Evolutionary conservation across 805 yeast species (phyloP).

Genomic region (Barnettozyma populi): DNA sequence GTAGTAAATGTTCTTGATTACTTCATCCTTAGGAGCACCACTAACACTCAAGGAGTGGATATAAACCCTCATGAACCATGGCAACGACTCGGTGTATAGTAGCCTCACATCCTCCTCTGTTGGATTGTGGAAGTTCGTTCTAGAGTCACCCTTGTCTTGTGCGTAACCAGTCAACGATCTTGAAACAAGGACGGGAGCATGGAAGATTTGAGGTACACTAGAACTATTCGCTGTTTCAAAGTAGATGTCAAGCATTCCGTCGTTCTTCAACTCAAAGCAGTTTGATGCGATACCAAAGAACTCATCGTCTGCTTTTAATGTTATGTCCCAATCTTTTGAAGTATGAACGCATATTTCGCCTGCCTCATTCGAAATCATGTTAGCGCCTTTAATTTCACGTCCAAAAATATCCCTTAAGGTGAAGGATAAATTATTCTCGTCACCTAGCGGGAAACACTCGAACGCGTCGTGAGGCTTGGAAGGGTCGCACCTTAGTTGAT

Average conservation of each 20-base stretch:
- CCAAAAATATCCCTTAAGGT: conserved; percentile 67
- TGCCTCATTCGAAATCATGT: conserved; percentile 44
- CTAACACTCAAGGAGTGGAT: conserved; percentile 54
- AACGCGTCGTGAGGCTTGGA: conserved; percentile 52
- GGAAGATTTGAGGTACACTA: conserved; percentile 31
- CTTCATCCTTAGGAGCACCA: conserved; percentile 27
- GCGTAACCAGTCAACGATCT: conserved; percentile 90
- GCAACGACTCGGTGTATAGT: conserved; percentile 72
- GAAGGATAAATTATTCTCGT: conserved; percentile 41
- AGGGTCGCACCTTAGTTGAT: conserved; percentile 67
- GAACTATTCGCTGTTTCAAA: conserved; percentile 41
- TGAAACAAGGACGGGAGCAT: conserved; percentile 67
- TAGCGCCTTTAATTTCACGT: conserved; percentile 55
- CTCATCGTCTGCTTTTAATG: conserved; percentile 25
- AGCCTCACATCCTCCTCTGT: conserved; percentile 42
- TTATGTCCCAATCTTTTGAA: conserved; percentile 43
- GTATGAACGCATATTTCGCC: conserved; percentile 41
- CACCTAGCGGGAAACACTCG: conserved; percentile 76
- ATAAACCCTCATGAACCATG: conserved; percentile 89
- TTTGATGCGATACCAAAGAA: conserved; percentile 30
- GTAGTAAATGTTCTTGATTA: conserved; percentile 53
- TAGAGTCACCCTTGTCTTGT: conserved; percentile 84
- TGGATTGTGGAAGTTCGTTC: conserved; percentile 74
- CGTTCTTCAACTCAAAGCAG: conserved; percentile 31
- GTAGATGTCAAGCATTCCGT: conserved; percentile 25